Evolutionary conservation across 2,329 filamentous ascomycete genomes (phyloP).

Genomic region (Aspergillus brasiliensis): DNA sequence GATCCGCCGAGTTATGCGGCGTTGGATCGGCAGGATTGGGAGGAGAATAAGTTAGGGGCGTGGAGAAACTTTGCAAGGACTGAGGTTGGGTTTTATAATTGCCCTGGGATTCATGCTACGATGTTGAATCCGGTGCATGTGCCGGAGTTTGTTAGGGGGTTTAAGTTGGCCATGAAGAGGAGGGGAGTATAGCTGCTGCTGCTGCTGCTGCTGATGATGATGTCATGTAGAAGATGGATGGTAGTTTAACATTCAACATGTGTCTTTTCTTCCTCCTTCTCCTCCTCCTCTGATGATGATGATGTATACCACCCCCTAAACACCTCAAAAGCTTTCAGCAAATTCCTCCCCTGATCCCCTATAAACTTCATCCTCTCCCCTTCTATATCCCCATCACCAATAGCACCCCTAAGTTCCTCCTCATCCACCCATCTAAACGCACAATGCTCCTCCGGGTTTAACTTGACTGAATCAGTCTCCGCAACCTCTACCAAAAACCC

Average conservation of each 20-base stretch:
- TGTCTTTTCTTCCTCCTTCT: not conserved
- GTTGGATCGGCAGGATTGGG: conserved; percentile 5
- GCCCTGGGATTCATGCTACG: conserved; percentile 2
- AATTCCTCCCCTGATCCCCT: conserved; percentile 26
- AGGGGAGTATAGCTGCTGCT: not conserved
- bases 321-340: conserved; percentile 25
- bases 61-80: conserved; percentile 9
- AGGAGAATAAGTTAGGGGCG: not conserved
- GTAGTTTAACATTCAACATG: not conserved
- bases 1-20: conserved; percentile 10
- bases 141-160: not conserved
- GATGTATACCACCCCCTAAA: not conserved
- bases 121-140: conserved; percentile 12
- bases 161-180: not conserved
- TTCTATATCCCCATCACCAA: not conserved
- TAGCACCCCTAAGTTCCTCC: conserved; percentile 29
- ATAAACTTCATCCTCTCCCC: conserved; percentile 24
- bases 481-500: conserved; percentile 43
- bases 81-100: conserved; percentile 7
- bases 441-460: conserved; percentile 41
- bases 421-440: conserved; percentile 41
- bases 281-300: not conserved
- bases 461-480: conserved; percentile 26
- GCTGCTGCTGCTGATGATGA: too few relatives aligned
- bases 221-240: not conserved